Conservation (phyloP, 371 early-diverging fungal genomes). For the Apophysomyces elegans region DNA sequence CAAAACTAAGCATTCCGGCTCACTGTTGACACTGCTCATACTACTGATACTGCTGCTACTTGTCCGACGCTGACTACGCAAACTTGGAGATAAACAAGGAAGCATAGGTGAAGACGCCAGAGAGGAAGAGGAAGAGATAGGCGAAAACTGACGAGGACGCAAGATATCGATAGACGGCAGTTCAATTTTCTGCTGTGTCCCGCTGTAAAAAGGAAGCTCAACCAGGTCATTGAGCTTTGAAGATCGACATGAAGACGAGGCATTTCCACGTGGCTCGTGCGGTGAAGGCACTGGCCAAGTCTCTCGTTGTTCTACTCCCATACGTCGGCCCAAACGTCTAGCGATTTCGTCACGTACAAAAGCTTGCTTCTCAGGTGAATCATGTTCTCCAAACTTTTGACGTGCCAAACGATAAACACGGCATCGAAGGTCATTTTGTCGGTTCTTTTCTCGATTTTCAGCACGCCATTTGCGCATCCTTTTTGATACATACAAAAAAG, state of each 20-base stretch:
- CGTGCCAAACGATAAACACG: constrained; percentile 72
- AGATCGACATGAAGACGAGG: constrained; percentile 14
- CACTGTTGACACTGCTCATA: constrained; percentile 27
- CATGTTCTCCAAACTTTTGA: constrained; percentile 63
- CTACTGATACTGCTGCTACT: constrained; percentile 47
- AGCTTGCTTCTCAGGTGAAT: constrained; percentile 59
- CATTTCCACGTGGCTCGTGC: constrained; percentile 12
- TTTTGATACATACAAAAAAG: constrained; percentile 12
- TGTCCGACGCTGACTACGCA: constrained; percentile 36
- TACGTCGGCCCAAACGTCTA: constrained; percentile 43
- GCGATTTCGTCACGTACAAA: constrained; percentile 70
- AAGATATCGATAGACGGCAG: constrained; percentile 36
- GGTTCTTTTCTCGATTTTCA: constrained; percentile 67
- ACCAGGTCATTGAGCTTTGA: constrained; percentile 24
- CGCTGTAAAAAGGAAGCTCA: constrained; percentile 47
- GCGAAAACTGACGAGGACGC: constrained; percentile 11
- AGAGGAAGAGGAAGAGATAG: constrained; percentile 17
- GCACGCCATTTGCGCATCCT: constrained; percentile 71
- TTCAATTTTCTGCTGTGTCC: constrained; percentile 50
- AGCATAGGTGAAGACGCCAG: constrained; percentile 31
- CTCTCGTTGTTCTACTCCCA: constrained; percentile 14
- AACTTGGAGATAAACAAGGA: constrained; percentile 43
- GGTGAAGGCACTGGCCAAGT: constrained; percentile 9
- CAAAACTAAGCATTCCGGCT: constrained; percentile 16
- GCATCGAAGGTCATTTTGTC: constrained; percentile 70